phyloP scores from a whole-genome alignment of 2,329 filamentous ascomycete genomes.

The Paecilomyces variotii region DNA sequence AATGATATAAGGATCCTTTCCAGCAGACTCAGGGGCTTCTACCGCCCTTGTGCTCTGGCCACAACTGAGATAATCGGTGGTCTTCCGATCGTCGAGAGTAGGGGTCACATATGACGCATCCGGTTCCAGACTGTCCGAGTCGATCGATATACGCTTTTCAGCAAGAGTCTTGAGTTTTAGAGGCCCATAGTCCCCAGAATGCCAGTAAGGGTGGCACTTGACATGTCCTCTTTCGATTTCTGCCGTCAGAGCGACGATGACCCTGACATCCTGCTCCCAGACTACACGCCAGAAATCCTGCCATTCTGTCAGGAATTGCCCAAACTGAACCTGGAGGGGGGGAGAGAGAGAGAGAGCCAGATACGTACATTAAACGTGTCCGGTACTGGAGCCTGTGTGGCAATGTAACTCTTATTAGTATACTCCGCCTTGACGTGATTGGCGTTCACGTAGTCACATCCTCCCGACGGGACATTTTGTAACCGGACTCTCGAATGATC shows the following conservation, averaged over 20 bases:
- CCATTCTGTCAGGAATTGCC: slow-evolving; percentile 16
- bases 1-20: slow-evolving; percentile 64
- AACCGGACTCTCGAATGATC: slow-evolving; percentile 85
- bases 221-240: slow-evolving; percentile 88
- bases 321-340: slow-evolving; percentile 5
- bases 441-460: slow-evolving; percentile 93
- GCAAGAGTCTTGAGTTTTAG: slow-evolving; percentile 69
- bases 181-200: slow-evolving; percentile 65
- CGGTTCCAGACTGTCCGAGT: slow-evolving; percentile 46
- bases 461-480: slow-evolving; percentile 55
- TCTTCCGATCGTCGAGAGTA: slow-evolving; percentile 27
- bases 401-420: slow-evolving; percentile 90
- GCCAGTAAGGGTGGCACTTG: slow-evolving; percentile 95
- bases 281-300: slow-evolving; percentile 97
- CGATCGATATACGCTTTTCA: slow-evolving; percentile 73
- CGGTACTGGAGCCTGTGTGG: slow-evolving; percentile 86
- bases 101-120: slow-evolving; percentile 31
- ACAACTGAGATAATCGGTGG: slow-evolving; percentile 23
- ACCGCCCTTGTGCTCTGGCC: slow-evolving; percentile 22
- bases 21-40: slow-evolving; percentile 18
- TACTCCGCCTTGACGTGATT: slow-evolving; percentile 72
- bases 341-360: too few relatives aligned
- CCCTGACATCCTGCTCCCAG: slow-evolving; percentile 92
- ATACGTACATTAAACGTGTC: slow-evolving; percentile 75
- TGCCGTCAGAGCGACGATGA: slow-evolving; percentile 94